Conservation (phyloP, 2,329 filamentous ascomycete genomes). For the Trichophyton verrucosum region DNA sequence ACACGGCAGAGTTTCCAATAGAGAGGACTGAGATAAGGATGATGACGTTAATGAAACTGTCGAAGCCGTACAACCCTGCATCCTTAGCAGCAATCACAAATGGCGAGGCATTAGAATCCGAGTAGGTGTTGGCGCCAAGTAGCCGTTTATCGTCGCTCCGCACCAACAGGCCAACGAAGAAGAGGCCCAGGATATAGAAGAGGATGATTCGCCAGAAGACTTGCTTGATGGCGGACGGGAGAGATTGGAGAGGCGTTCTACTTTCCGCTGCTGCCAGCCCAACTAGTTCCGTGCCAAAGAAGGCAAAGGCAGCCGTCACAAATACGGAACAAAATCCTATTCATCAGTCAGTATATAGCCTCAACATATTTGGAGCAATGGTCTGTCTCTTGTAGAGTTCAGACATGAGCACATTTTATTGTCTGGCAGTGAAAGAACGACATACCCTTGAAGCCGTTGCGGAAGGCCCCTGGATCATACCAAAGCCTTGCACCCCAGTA, state of each 20-base stretch:
- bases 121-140: conserved; percentile 26
- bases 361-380: neutral
- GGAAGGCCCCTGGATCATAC: conserved; percentile 54
- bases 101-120: conserved; percentile 36
- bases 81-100: conserved; percentile 60
- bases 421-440: neutral
- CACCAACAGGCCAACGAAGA: conserved; percentile 49
- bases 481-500: conserved; percentile 53
- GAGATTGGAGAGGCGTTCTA: conserved; percentile 38
- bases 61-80: conserved; percentile 55
- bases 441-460: conserved; percentile 43
- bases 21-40: conserved; percentile 62
- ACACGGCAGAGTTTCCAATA: conserved; percentile 54
- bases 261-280: conserved; percentile 46
- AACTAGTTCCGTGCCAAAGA: conserved; percentile 36
- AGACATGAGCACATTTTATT: too few species aligned
- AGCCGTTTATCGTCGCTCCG: conserved; percentile 30
- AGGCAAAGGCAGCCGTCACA: conserved; percentile 27
- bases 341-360: neutral
- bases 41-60: conserved; percentile 62
- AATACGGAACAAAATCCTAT: conserved; percentile 49
- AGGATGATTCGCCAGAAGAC: conserved; percentile 44
- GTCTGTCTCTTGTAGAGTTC: neutral
- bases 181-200: conserved; percentile 45
- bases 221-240: conserved; percentile 42